These are phyloP conservation scores for Lodderomyces margitis DNA, from an alignment of 1,139 yeast genomes.

Conservation along the genomic window DNA sequence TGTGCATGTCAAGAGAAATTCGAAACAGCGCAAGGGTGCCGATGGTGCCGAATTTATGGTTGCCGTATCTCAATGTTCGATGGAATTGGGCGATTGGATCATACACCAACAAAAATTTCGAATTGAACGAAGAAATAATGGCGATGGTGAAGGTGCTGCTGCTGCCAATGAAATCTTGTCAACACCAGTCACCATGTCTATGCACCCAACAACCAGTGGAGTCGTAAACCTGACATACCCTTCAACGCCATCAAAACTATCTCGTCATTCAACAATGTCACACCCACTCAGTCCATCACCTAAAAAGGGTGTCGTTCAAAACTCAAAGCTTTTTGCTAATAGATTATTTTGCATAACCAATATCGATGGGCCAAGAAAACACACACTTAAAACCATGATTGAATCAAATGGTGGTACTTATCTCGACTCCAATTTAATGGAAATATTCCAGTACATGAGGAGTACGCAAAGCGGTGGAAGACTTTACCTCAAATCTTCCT, in stretches of 20 bases:
- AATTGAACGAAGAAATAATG: background rate
- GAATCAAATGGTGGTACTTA: constrained; percentile 53
- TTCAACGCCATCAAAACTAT: constrained; percentile 1
- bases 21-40: constrained; percentile 10
- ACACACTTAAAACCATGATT: constrained; percentile 34
- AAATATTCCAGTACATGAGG: constrained; percentile 23
- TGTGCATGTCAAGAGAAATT: constrained; percentile 24
- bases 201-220: background rate
- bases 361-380: constrained; percentile 37
- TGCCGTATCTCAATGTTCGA: constrained; percentile 21
- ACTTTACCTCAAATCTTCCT: constrained; percentile 8
- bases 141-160: background rate
- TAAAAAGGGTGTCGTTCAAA: constrained; percentile 1
- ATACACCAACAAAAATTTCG: constrained; percentile 34
- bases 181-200: background rate
- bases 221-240: background rate
- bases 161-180: background rate
- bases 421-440: constrained; percentile 47
- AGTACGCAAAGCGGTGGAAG: constrained; percentile 2
- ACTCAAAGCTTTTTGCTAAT: constrained; percentile 19
- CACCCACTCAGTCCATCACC: constrained; percentile 5
- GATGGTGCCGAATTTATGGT: constrained; percentile 12
- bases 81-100: constrained; percentile 45
- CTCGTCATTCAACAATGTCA: constrained; percentile 2
- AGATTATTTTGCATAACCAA: constrained; percentile 40